These are phyloP conservation scores for Suillus brevipes DNA, from an alignment of 768 basidiomycete genomes.

Conservation along the genomic window DNA sequence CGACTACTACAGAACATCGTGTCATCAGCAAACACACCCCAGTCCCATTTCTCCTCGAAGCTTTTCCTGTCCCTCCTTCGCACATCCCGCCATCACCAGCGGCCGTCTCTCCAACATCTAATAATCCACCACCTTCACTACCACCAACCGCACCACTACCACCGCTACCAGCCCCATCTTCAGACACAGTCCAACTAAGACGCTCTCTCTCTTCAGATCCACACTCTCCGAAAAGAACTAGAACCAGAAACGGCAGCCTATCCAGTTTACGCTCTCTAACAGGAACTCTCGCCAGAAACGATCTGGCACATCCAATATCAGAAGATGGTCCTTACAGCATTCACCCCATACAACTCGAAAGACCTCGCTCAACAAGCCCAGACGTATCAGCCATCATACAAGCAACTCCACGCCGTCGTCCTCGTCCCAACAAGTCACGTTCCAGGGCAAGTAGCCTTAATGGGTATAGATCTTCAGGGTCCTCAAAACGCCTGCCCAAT, in stretches of 20 bases:
- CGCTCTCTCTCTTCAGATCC: not conserved
- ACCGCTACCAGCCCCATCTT: constrained; percentile 63
- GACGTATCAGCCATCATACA: constrained; percentile 43
- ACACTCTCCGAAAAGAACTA: not conserved
- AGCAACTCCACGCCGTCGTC: constrained; percentile 31
- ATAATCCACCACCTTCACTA: constrained; percentile 54
- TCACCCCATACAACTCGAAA: constrained; percentile 8
- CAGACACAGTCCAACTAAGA: constrained; percentile 15
- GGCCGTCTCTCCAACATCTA: constrained; percentile 12
- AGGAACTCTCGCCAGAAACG: not conserved
- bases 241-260: not conserved
- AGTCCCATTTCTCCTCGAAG: constrained; percentile 37
- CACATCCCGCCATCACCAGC: constrained; percentile 28
- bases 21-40: constrained; percentile 29
- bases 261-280: not conserved
- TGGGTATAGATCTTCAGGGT: not conserved
- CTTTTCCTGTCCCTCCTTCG: constrained; percentile 38
- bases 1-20: constrained; percentile 9
- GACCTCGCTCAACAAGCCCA: constrained; percentile 33
- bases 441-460: not conserved
- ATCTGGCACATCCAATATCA: not conserved
- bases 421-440: not conserved
- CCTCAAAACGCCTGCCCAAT: not conserved
- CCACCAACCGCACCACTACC: constrained; percentile 64
- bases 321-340: constrained; percentile 1